phyloP scores from a whole-genome alignment of 139 green algal genomes.

The Chlorokybus atmophyticus region DNA sequence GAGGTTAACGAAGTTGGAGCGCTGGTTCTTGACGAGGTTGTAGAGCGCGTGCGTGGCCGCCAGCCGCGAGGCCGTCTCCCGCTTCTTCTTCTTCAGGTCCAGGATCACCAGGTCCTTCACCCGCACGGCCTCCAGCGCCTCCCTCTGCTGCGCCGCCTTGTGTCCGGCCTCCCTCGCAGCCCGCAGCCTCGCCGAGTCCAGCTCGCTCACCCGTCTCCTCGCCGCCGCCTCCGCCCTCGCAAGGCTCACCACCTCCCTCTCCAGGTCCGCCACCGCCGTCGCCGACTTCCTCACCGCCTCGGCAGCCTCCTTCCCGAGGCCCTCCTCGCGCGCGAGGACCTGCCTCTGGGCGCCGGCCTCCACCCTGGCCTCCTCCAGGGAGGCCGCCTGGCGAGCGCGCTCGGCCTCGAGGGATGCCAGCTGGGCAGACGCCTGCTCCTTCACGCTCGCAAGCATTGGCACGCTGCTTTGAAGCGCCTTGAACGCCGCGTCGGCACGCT shows the following conservation, averaged over 20 bases:
- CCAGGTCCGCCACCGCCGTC: too few species aligned
- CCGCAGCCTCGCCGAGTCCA: neutral
- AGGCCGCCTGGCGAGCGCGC: too few species aligned
- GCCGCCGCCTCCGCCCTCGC: too few species aligned
- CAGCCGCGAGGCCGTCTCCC: constrained; percentile 30
- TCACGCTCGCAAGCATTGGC: constrained; percentile 1
- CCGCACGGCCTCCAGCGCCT: constrained; percentile 17
- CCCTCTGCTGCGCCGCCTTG: neutral
- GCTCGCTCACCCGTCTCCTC: too few species aligned
- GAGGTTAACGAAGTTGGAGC: constrained; percentile 64
- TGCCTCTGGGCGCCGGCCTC: neutral
- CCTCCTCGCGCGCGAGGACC: neutral
- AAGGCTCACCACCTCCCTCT: too few species aligned
- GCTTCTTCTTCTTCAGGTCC: constrained; percentile 51
- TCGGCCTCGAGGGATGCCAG: too few species aligned
- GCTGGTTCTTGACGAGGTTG: constrained; percentile 68
- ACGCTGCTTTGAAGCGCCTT: neutral
- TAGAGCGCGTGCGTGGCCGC: constrained; percentile 62
- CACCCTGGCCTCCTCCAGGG: neutral
- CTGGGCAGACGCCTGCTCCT: too few species aligned
- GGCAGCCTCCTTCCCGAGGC: too few species aligned
- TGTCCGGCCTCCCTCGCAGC: neutral
- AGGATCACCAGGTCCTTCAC: constrained; percentile 23
- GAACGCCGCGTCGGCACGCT: constrained; percentile 29
- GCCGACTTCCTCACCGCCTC: too few species aligned